A percentile compares a stretch with the other conserved stretches of the same genome.
phyloP scores from a whole-genome alignment of 768 basidiomycete species.

The Leucocoprinus leucothites region DNA sequence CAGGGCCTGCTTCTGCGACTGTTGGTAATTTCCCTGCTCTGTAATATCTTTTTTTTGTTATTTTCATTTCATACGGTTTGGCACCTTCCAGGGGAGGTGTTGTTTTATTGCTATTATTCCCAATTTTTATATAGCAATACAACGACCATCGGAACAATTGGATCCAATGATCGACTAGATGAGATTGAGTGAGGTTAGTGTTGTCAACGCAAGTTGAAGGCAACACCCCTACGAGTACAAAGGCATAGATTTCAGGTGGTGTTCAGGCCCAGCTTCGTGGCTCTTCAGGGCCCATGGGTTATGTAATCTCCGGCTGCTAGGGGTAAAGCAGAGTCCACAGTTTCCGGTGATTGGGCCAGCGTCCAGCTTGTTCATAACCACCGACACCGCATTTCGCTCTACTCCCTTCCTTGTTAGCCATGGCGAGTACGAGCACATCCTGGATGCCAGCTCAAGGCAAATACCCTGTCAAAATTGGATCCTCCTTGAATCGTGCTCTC shows the following conservation, averaged over 20 bases:
- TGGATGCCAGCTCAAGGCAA: constrained; percentile 63
- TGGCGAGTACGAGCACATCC: constrained; percentile 40
- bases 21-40: neutral
- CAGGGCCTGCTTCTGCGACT: neutral
- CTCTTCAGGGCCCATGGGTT: too few relatives aligned
- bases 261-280: too few relatives aligned
- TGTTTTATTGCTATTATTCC: constrained; percentile 3
- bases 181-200: too few relatives aligned
- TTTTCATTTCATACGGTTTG: constrained; percentile 13
- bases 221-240: too few relatives aligned
- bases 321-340: neutral
- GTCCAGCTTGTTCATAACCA: neutral
- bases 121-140: neutral
- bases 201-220: too few relatives aligned
- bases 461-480: constrained; percentile 57
- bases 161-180: neutral
- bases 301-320: neutral
- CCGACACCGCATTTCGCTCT: neutral
- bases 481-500: constrained; percentile 60
- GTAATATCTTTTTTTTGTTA: neutral
- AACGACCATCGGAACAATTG: neutral
- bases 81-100: constrained; percentile 22
- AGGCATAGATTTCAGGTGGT: too few relatives aligned
- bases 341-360: constrained; percentile 1
- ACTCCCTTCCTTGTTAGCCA: constrained; percentile 17